Percentiles rank a stretch among this genome's conserved stretches.
Evolutionary conservation across 148 eudicot genomes (phyloP).

Genomic region (Bassia scoparia): DNA sequence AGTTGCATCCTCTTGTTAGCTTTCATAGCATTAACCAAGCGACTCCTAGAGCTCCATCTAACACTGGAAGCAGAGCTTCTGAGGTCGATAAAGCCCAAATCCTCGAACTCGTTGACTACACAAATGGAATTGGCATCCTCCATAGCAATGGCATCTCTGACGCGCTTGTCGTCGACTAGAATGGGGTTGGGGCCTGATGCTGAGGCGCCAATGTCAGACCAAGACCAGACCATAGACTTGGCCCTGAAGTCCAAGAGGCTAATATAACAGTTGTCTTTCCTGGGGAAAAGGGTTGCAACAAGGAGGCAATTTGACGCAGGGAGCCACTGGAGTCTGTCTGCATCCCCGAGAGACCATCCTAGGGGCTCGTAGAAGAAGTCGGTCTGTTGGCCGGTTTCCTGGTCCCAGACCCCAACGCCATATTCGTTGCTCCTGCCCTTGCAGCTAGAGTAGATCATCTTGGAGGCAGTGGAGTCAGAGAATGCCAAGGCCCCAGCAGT

Average conservation of each 20-base stretch:
- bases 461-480: conserved; percentile 10
- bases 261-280: conserved; percentile 83
- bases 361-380: conserved; percentile 83
- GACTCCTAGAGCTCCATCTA: conserved; percentile 80
- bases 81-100: conserved; percentile 80
- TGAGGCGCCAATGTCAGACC: conserved; percentile 62
- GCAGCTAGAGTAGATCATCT: conserved; percentile 67
- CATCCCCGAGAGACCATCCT: conserved; percentile 87
- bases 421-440: conserved; percentile 86
- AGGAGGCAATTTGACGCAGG: conserved; percentile 53
- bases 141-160: conserved; percentile 79
- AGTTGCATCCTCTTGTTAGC: conserved; percentile 30
- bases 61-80: conserved; percentile 46
- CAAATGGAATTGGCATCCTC: conserved; percentile 59
- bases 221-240: conserved; percentile 72
- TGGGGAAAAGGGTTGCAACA: conserved; percentile 76
- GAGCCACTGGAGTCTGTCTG: conserved; percentile 81
- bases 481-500: conserved; percentile 78
- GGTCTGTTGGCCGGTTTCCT: conserved; percentile 62
- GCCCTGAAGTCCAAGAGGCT: conserved; percentile 71
- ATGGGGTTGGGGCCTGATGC: background rate
- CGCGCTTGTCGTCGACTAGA: conserved; percentile 53
- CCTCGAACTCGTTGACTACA: conserved; percentile 86
- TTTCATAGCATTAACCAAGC: conserved; percentile 44
- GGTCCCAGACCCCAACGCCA: conserved; percentile 89